A percentile compares a stretch with the other conserved stretches of the same genome.
Conservation (phyloP, 192 early-diverging fungal species). For the Coemansia pectinata region DNA sequence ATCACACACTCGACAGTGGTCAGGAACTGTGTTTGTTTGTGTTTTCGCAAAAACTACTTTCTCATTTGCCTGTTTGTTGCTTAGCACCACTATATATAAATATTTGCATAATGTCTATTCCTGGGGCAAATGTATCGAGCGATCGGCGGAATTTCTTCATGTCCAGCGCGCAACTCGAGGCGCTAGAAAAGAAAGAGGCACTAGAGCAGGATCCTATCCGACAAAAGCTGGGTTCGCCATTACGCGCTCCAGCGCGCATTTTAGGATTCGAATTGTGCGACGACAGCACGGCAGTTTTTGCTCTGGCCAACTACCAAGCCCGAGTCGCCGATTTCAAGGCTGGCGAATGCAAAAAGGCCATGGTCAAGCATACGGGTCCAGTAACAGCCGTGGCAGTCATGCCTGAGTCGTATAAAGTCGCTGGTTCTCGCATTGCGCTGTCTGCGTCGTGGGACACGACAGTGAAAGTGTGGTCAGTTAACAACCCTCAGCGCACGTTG, state of each 20-base stretch:
- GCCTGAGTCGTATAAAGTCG: slow-evolving; percentile 32
- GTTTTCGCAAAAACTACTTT: neutral
- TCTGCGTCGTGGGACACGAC: slow-evolving; percentile 95
- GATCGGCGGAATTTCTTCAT: slow-evolving; percentile 52
- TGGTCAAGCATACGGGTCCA: slow-evolving; percentile 63
- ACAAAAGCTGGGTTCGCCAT: slow-evolving; percentile 42
- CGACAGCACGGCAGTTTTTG: slow-evolving; percentile 31
- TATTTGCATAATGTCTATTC: slow-evolving; percentile 19
- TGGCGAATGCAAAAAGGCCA: slow-evolving; percentile 1
- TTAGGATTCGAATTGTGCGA: slow-evolving; percentile 37
- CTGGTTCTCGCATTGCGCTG: slow-evolving; percentile 67
- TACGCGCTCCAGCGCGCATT: slow-evolving; percentile 38
- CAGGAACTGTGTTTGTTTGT: neutral
- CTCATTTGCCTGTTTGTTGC: neutral
- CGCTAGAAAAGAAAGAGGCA: slow-evolving; percentile 42
- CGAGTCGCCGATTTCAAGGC: slow-evolving; percentile 29
- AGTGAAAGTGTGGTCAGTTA: slow-evolving; percentile 77
- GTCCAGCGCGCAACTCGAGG: slow-evolving; percentile 55
- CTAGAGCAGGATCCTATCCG: slow-evolving; percentile 41
- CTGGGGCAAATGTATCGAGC: slow-evolving; percentile 41
- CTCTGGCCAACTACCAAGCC: slow-evolving; percentile 44
- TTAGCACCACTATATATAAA: neutral
- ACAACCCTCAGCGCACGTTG: slow-evolving; percentile 66
- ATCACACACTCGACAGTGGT: neutral
- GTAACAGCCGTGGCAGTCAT: slow-evolving; percentile 66